Evolutionary conservation across 208 protist genomes (phyloP), one percentile per base, ranked within the genome.

Genomic region (Trypanosoma theileri): DNA sequence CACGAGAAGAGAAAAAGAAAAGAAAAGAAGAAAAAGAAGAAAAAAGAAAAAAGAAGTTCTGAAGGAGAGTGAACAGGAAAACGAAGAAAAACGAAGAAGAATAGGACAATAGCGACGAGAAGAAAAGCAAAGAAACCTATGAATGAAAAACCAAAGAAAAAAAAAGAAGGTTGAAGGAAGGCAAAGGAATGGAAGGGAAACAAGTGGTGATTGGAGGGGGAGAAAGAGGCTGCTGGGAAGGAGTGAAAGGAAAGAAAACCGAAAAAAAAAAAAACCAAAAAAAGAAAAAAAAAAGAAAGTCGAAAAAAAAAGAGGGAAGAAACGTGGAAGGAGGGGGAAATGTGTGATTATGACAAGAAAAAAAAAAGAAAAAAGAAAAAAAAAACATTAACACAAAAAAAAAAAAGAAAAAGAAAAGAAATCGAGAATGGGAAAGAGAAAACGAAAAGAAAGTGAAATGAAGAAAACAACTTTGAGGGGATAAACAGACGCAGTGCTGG

Each of bases 41-140:
- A 4, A 41, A 58, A 9, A 56, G 19, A 59, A 45, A 17, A 4
- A n/a, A 74, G 3, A 22, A 76, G 22, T n/a, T n/a, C n/a, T n/a
- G n/a, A n/a, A n/a, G n/a, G n/a, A n/a, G n/a, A n/a, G n/a, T n/a
- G n/a, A n/a, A n/a, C 10, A 21, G 14, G 50, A 26, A 59, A 22
- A 24, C n/a, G 21, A 58, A 26, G 42, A 19, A 59, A 45, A 17
- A 0, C 4, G 22, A 66, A 72, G 40, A 53, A 28, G 26, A 16
- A 14, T 21, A 52, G 13, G 44, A 48, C 1, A 3, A 48, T 45
- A 14, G 12, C 12, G 6, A 45, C 24, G 19, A 51, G 70, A 53
- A 51, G 63, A 41, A 55, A 61, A 69, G 17, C 28, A 59, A 45
- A 71, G 0, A 59, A 40, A 69, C 9, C 16, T 8, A 63, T 54